phyloP scores from a whole-genome alignment of 2,329 filamentous ascomycete species.

The Cordyceps fumosorosea region DNA sequence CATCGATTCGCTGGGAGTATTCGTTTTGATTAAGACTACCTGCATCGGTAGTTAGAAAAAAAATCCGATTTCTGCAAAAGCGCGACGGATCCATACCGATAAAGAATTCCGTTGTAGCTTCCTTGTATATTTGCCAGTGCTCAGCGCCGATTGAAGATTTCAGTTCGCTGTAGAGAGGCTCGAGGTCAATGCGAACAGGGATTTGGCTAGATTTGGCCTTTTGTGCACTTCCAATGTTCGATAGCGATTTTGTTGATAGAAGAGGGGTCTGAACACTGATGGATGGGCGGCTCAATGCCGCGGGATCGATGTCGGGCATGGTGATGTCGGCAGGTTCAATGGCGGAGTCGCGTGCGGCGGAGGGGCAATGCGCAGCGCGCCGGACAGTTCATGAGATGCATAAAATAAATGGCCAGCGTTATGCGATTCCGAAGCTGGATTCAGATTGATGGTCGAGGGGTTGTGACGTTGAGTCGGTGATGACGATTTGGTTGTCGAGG shows the following conservation, averaged over 20 bases:
- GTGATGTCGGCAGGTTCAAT: slow-evolving; percentile 23
- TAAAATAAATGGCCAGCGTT: slow-evolving; percentile 27
- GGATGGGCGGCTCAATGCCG: slow-evolving; percentile 58
- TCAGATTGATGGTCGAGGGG: slow-evolving; percentile 40
- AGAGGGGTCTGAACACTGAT: slow-evolving; percentile 53
- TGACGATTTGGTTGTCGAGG: slow-evolving; percentile 26
- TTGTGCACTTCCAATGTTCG: slow-evolving; percentile 41
- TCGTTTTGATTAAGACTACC: slow-evolving; percentile 59
- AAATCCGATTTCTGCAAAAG: neutral
- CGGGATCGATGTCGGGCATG: slow-evolving; percentile 67
- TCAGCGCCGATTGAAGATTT: slow-evolving; percentile 54
- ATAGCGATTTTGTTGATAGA: slow-evolving; percentile 51
- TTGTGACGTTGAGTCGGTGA: slow-evolving; percentile 34
- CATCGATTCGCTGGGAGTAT: slow-evolving; percentile 52
- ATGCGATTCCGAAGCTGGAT: slow-evolving; percentile 36
- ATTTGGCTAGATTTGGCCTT: slow-evolving; percentile 57
- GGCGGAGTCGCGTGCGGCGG: slow-evolving; percentile 41
- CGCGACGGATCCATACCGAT: slow-evolving; percentile 39
- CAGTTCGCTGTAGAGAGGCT: slow-evolving; percentile 56
- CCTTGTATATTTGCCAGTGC: slow-evolving; percentile 60
- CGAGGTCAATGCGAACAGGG: slow-evolving; percentile 60
- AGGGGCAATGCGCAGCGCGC: slow-evolving; percentile 39
- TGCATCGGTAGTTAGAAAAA: slow-evolving; percentile 23
- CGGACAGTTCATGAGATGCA: slow-evolving; percentile 37
- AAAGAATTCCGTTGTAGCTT: slow-evolving; percentile 55